Conservation (phyloP, 2,329 filamentous ascomycete genomes). For the Xylaria sp. region DNA sequence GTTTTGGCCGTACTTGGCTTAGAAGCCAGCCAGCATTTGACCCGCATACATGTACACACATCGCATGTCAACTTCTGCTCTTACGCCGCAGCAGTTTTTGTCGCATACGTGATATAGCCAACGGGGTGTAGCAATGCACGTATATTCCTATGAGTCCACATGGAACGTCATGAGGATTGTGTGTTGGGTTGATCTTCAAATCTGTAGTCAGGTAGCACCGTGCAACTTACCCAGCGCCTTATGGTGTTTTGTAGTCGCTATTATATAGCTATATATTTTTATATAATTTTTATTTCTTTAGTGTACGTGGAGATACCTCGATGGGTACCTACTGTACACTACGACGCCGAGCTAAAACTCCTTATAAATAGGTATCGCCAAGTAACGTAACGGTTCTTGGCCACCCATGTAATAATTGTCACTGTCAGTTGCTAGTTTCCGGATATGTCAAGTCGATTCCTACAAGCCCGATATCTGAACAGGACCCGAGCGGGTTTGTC, state of each 20-base stretch:
- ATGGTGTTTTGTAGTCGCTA: not conserved
- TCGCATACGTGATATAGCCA: not conserved
- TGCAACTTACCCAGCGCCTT: not conserved
- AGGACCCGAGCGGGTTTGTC: no score
- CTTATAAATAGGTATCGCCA: not conserved
- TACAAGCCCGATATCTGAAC: not conserved
- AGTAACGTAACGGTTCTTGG: constrained; percentile 3
- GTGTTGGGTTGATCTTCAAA: constrained; percentile 24
- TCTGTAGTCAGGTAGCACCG: not conserved
- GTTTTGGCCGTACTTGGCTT: no score
- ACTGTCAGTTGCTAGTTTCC: not conserved
- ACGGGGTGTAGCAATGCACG: not conserved
- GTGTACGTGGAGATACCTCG: no score
- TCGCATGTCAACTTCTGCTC: not conserved
- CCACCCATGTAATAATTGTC: constrained; percentile 1
- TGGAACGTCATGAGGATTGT: constrained; percentile 22
- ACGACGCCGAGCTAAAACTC: not conserved
- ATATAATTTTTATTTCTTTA: no score
- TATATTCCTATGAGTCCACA: not conserved
- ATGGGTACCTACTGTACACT: not conserved
- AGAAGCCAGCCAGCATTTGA: not conserved
- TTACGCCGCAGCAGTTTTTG: not conserved
- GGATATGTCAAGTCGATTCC: not conserved
- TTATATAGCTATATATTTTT: no score
- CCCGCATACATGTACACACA: not conserved